Base-by-base conservation (phyloP, 192 early-diverging fungal genomes). In the Entomortierella parvispora region DNA sequence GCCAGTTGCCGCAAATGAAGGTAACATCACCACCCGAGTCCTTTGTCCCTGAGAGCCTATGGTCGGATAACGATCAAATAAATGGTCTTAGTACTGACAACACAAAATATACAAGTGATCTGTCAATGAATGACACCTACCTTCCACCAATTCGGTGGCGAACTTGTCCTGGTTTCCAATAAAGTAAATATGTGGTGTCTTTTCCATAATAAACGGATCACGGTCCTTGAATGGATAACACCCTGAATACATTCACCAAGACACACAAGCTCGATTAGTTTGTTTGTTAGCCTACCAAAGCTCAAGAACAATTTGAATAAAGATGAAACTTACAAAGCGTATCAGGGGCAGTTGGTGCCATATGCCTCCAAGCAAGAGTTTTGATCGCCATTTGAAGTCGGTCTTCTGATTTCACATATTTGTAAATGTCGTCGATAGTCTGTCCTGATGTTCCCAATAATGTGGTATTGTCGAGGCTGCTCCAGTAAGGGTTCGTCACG, bases 291-390 rank as follows among this genome's bases (percentile, higher is more conserved):
- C 34, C 14, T 60, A 1, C 9, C 10, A 10, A 22, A 23, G 7
- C 7, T 40, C 5, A 40, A 40, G 7, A 5, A 40, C 37, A 12
- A 40, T 40, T 12, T 9, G 37, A 12, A 40, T 12, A 40, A 2
- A 44, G 26, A 47, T 26, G n/a, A 15, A 8, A 69, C 87, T 71
- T 83, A 94, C 94, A 95, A 60, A 99, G 83, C 14, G 96, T 97
- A 81, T 99, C 97, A 0, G 97, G 97, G 7, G 95, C 93, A 26
- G 94, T 89, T 0, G 97, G 97, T 14, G 95, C 95, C 10, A 98
- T 83, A 55, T 98, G 96, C 5, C 90, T 84, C 95, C 96, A 97
- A 23, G 72, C 60, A 44, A 99, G 72, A 1, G 90, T 92, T 18
- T 72, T 53, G 40, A 87, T 90, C 4, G 93, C 91, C 85, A 99